Conservation (phyloP, 2,329 filamentous ascomycete species). For the Paecilomyces fulvus region DNA sequence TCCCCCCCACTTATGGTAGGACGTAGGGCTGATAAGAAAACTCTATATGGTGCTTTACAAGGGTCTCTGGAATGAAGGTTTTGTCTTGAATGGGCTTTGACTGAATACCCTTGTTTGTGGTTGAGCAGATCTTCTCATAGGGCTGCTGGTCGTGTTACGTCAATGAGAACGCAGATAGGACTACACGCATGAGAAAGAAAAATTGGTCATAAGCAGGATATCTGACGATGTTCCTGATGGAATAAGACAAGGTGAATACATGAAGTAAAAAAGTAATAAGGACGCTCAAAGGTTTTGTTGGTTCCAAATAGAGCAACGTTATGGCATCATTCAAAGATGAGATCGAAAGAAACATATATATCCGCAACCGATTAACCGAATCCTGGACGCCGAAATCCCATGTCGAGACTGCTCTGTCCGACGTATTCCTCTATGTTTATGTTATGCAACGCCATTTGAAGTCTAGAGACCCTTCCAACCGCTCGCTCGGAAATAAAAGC, state of each 20-base stretch:
- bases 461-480: conserved; percentile 1
- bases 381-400: background rate
- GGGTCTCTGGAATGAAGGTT: too few relatives aligned
- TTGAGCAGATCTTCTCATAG: too few relatives aligned
- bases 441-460: background rate
- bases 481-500: background rate
- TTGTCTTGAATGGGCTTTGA: too few relatives aligned
- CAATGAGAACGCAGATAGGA: background rate
- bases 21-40: too few relatives aligned
- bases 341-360: background rate
- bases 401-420: background rate
- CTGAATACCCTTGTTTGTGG: too few relatives aligned
- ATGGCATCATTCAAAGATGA: background rate
- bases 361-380: background rate
- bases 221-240: background rate
- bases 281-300: background rate
- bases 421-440: background rate
- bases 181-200: background rate
- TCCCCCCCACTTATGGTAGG: too few relatives aligned
- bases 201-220: background rate
- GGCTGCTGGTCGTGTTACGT: background rate
- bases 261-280: background rate
- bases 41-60: too few relatives aligned
- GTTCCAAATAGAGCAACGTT: background rate
- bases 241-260: background rate